These are phyloP conservation scores for Ustilago curta DNA, from an alignment of 1,284 basidiomycete species.

Conservation along the genomic window DNA sequence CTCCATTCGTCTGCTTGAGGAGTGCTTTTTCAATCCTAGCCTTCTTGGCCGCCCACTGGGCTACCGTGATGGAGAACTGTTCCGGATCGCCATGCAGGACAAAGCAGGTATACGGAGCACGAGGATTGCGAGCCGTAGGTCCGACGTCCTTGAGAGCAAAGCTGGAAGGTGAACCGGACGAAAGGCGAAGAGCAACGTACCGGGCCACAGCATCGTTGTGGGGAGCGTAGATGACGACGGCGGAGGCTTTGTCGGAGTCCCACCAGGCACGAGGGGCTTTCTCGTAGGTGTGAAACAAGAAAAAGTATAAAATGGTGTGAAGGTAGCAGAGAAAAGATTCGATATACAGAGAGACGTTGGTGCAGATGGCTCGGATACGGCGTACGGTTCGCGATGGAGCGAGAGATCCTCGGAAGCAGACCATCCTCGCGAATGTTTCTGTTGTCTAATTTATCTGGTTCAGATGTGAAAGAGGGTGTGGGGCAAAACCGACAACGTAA, in stretches of 20 bases:
- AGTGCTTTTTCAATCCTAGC: constrained; percentile 42
- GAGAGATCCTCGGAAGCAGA: constrained; percentile 36
- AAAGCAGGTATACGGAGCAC: constrained; percentile 52
- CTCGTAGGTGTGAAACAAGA: constrained; percentile 34
- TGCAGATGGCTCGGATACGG: constrained; percentile 33
- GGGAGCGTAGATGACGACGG: constrained; percentile 49
- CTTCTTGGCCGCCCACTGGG: constrained; percentile 53
- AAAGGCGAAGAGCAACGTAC: constrained; percentile 45
- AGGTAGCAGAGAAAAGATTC: constrained; percentile 36
- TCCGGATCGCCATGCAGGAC: constrained; percentile 45
- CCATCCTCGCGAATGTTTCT: constrained; percentile 9
- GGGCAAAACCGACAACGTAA: neutral
- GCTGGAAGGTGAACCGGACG: constrained; percentile 43
- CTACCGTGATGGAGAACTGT: constrained; percentile 49
- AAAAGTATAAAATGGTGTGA: constrained; percentile 34
- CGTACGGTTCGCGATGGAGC: constrained; percentile 35
- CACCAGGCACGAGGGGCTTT: constrained; percentile 44
- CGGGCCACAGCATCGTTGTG: constrained; percentile 47
- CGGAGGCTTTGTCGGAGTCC: constrained; percentile 45
- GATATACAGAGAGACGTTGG: constrained; percentile 32
- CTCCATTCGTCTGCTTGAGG: constrained; percentile 18
- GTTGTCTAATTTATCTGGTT: neutral
- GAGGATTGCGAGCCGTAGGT: constrained; percentile 30
- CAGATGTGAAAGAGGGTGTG: neutral
- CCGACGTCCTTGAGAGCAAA: constrained; percentile 45